phyloP scores from a whole-genome alignment of 306 rosid species.

The Quercus alba region DNA sequence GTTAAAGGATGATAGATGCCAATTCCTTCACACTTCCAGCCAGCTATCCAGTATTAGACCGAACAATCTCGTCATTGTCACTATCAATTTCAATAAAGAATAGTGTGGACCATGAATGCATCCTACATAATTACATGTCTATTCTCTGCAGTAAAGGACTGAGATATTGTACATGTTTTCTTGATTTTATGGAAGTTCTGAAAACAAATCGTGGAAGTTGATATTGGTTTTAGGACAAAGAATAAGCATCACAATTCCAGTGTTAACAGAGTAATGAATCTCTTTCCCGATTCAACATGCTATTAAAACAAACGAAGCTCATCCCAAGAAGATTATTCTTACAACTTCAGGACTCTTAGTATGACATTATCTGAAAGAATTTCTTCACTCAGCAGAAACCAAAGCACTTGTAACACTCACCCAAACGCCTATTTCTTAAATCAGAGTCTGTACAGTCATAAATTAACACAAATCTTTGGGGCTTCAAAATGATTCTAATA shows the following conservation, averaged over 20 bases:
- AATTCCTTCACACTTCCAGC: too few relatives aligned
- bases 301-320: conserved; percentile 28
- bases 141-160: too few relatives aligned
- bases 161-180: too few relatives aligned
- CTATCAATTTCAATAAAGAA: too few relatives aligned
- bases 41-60: too few relatives aligned
- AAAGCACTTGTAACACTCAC: conserved; percentile 21
- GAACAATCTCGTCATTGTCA: too few relatives aligned
- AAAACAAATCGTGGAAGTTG: not conserved
- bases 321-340: conserved; percentile 36
- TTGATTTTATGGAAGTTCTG: not conserved
- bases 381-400: conserved; percentile 7
- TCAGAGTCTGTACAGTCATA: conserved; percentile 48
- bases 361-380: conserved; percentile 17
- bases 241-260: not conserved
- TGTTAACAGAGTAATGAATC: not conserved
- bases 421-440: conserved; percentile 30
- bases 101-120: too few relatives aligned
- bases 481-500: conserved; percentile 36
- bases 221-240: not conserved
- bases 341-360: conserved; percentile 23
- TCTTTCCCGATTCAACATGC: conserved; percentile 12
- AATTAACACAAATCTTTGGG: conserved; percentile 24
- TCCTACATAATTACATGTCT: too few relatives aligned
- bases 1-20: too few relatives aligned